Conservation (phyloP, 148 eudicot species). For the Nepenthes gracilis region DNA sequence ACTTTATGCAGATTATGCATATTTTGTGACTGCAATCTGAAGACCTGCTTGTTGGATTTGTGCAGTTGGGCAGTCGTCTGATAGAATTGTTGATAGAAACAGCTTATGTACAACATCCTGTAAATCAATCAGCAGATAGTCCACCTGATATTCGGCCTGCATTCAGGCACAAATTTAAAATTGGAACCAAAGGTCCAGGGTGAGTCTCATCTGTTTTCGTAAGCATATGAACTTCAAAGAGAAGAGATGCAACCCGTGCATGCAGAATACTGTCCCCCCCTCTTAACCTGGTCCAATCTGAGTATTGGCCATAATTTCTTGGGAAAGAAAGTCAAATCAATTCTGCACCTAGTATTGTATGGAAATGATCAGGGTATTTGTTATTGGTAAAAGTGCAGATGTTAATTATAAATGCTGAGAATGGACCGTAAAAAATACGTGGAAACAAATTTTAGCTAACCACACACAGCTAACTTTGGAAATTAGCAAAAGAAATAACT, state of each 20-base stretch:
- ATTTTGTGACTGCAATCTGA: slow-evolving; percentile 6
- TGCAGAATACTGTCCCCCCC: background rate
- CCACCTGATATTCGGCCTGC: slow-evolving; percentile 91
- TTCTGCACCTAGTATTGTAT: no score
- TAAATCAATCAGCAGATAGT: slow-evolving; percentile 44
- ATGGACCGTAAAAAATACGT: no score
- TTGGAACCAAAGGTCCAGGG: slow-evolving; percentile 42
- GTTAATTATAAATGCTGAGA: no score
- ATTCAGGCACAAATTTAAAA: slow-evolving; percentile 58
- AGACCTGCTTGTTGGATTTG: slow-evolving; percentile 10
- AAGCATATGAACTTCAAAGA: slow-evolving; percentile 7
- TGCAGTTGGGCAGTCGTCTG: slow-evolving; percentile 84
- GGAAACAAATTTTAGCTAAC: no score
- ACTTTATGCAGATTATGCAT: background rate
- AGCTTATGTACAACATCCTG: slow-evolving; percentile 73
- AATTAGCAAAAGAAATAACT: no score
- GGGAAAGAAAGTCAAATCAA: no score
- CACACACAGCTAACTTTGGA: no score
- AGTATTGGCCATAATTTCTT: no score
- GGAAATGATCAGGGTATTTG: no score
- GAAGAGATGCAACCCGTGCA: slow-evolving; percentile 1
- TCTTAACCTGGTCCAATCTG: background rate
- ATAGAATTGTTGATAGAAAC: slow-evolving; percentile 69
- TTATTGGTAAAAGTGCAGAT: no score
- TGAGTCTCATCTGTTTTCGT: slow-evolving; percentile 26